Conservation (phyloP, 2,329 filamentous ascomycete genomes). For the Fusarium nelsonii region DNA sequence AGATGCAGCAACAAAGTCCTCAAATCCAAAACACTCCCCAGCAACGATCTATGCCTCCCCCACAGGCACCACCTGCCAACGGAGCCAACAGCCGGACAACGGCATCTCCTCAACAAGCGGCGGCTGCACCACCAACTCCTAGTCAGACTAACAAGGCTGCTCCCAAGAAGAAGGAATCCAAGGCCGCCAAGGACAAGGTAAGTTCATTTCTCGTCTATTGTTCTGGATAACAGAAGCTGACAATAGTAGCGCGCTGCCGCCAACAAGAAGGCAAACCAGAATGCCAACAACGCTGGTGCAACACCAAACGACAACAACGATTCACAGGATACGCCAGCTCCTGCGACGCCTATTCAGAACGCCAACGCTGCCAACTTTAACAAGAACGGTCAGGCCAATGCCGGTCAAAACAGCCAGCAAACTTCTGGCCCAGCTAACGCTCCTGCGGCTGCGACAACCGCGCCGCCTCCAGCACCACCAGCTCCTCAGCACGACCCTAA, state of each 20-base stretch:
- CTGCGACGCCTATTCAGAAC: conserved; percentile 71
- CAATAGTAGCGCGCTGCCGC: conserved; percentile 60
- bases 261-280: conserved; percentile 73
- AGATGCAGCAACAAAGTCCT: conserved; percentile 57
- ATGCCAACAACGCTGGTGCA: conserved; percentile 61
- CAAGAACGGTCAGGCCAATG: conserved; percentile 49
- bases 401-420: conserved; percentile 51
- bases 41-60: conserved; percentile 77
- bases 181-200: conserved; percentile 77
- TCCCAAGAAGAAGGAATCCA: conserved; percentile 81
- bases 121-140: conserved; percentile 80
- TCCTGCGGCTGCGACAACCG: conserved; percentile 48
- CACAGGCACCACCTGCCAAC: conserved; percentile 68
- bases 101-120: conserved; percentile 72
- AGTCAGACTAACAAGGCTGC: conserved; percentile 78
- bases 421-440: conserved; percentile 49
- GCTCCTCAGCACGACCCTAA: conserved; percentile 41
- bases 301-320: conserved; percentile 68
- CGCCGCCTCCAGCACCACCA: conserved; percentile 45
- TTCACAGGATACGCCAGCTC: conserved; percentile 70
- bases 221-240: conserved; percentile 27
- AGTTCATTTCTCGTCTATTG: conserved; percentile 43
- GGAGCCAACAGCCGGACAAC: conserved; percentile 68
- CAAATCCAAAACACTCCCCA: conserved; percentile 76
- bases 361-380: conserved; percentile 57